phyloP scores from a whole-genome alignment of 2,329 filamentous ascomycete genomes.

The Sarocladium oryzae region DNA sequence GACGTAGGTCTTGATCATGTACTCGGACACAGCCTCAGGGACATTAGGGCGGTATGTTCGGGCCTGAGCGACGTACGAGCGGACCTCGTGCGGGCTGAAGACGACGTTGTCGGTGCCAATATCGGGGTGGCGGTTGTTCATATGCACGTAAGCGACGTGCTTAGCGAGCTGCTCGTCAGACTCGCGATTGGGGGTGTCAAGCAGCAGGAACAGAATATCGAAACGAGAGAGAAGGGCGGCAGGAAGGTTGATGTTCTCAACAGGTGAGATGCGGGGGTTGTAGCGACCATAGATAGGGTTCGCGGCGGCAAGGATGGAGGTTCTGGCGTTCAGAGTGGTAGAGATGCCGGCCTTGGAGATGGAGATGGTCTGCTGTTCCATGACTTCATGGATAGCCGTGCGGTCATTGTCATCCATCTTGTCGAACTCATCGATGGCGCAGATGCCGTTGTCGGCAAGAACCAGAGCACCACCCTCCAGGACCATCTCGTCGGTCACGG shows the following conservation, averaged over 20 bases:
- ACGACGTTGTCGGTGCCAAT: slow-evolving; percentile 55
- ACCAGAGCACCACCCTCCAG: slow-evolving; percentile 75
- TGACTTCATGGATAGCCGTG: slow-evolving; percentile 80
- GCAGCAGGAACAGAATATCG: slow-evolving; percentile 91
- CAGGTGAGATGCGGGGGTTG: slow-evolving; percentile 92
- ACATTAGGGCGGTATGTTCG: slow-evolving; percentile 83
- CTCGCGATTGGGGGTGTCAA: slow-evolving; percentile 88
- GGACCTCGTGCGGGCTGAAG: slow-evolving; percentile 87
- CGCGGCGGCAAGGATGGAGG: slow-evolving; percentile 89
- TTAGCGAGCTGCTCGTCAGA: slow-evolving; percentile 87
- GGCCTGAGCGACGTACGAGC: slow-evolving; percentile 91
- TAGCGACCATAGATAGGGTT: slow-evolving; percentile 98
- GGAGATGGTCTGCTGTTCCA: slow-evolving; percentile 83
- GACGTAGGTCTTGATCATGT: slow-evolving; percentile 95
- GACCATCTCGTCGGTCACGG: slow-evolving; percentile 79
- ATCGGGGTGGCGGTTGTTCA: slow-evolving; percentile 90
- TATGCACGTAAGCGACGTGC: slow-evolving; percentile 95
- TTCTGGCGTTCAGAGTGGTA: slow-evolving; percentile 85
- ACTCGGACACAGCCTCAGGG: slow-evolving; percentile 80
- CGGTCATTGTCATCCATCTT: slow-evolving; percentile 84
- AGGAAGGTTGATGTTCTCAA: slow-evolving; percentile 99
- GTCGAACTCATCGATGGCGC: slow-evolving; percentile 83
- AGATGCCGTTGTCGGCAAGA: slow-evolving; percentile 75
- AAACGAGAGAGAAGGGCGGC: slow-evolving; percentile 95
- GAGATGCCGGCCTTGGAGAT: slow-evolving; percentile 70